Base-by-base conservation (phyloP, 176 grass and related monocot genomes). In the Chloris gayana region DNA sequence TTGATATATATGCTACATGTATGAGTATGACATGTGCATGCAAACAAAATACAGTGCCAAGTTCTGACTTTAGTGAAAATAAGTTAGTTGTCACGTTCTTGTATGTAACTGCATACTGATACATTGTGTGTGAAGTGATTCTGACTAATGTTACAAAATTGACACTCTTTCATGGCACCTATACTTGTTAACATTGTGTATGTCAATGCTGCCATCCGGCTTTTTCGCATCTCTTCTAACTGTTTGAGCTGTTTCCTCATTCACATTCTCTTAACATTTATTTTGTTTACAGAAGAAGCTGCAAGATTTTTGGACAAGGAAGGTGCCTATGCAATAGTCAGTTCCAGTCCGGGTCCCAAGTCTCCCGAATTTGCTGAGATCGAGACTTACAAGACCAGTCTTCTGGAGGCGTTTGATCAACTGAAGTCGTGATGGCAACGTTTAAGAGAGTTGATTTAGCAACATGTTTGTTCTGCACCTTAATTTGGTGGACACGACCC, bases 331-430 rank as follows among this genome's bases (percentile, higher is more conserved):
- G 63, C 81, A 51, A 95, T 91, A 69, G 82, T 98, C 74, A 84
- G 71, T 42, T 89, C 96, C 30, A 86, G 77, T 44, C 82, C 86
- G 17, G 58, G 12, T 29, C 58, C 58, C 25, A 80, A 86, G 45
- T 91, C 95, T 18, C n/a, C 39, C 5, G 95, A 98, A 76, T 91
- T 86, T 82, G 66, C 62, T 10, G 92, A 95, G 56, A 87, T 98
- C 6, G 90, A 89, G 85, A 70, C 59, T 44, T 90, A 91, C 81
- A 95, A 91, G 78, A 29, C 62, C 37, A 91, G 72, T 38, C 29
- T 98, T 42, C 63, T 98, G 63, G 80, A 79, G 49, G 82, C 80
- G 6, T 93, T 98, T 73, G 79, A 83, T 83, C 74, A 89, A 70
- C 59, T 88, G 56, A 87, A 86, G 57, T 81, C 79, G 33, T 91